Conservation (phyloP, 306 rosid genomes). For the Albizia julibrissin region DNA sequence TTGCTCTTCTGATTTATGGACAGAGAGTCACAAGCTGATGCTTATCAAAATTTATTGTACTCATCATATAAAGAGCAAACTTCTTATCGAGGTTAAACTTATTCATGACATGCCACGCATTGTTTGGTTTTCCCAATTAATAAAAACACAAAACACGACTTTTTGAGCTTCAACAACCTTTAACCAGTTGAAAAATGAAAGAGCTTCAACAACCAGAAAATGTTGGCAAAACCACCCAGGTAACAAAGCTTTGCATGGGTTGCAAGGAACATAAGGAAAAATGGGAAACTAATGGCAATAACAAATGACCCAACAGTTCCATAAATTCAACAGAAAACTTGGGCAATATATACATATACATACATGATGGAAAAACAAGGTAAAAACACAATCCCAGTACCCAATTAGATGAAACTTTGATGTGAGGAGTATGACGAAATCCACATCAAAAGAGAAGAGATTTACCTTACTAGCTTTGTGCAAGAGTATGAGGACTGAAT, state of each 20-base stretch:
- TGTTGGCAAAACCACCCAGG: background rate
- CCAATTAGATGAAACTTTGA: background rate
- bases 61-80: background rate
- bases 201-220: background rate
- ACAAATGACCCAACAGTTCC: background rate
- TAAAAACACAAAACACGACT: background rate
- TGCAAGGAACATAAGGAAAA: background rate
- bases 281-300: background rate
- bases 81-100: background rate
- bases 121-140: background rate
- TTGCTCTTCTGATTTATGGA: background rate
- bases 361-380: background rate
- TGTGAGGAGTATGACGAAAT: background rate
- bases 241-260: background rate
- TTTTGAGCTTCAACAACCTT: background rate
- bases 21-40: background rate
- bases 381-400: background rate
- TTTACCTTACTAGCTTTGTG: background rate
- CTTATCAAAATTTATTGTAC: background rate
- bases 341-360: background rate
- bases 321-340: background rate
- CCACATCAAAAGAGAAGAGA: background rate
- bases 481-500: background rate
- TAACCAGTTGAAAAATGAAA: no score
- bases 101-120: background rate